A percentile compares a stretch with the other conserved stretches of the same genome.
These are phyloP conservation scores for Cyberlindnera amylophila DNA, from an alignment of 805 yeast species.

Conservation along the genomic window DNA sequence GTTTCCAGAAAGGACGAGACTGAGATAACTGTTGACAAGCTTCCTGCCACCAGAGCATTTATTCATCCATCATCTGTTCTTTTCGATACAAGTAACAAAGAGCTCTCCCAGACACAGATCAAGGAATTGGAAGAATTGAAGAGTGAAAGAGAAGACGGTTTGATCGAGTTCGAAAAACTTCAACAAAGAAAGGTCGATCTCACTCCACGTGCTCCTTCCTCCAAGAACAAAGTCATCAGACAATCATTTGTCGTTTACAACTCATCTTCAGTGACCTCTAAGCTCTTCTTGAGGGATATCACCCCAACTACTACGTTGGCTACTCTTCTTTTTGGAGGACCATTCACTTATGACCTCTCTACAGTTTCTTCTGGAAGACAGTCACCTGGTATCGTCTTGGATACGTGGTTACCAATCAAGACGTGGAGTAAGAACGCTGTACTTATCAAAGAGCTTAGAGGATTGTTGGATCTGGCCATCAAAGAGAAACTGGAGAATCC, in stretches of 20 bases:
- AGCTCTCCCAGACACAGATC: slow-evolving; percentile 25
- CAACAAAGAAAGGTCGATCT: slow-evolving; percentile 32
- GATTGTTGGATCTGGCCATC: slow-evolving; percentile 62
- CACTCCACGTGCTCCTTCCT: slow-evolving; percentile 32
- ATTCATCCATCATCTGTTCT: slow-evolving; percentile 83
- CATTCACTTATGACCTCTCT: slow-evolving; percentile 53
- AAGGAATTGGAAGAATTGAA: slow-evolving; percentile 24
- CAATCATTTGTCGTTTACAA: slow-evolving; percentile 62
- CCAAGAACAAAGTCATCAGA: slow-evolving; percentile 34
- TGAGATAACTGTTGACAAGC: slow-evolving; percentile 22
- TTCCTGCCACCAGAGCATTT: slow-evolving; percentile 70
- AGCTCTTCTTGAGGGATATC: slow-evolving; percentile 65
- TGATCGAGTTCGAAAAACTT: slow-evolving; percentile 32
- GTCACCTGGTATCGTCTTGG: slow-evolving; percentile 82
- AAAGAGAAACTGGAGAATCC: slow-evolving; percentile 57
- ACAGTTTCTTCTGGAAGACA: slow-evolving; percentile 39
- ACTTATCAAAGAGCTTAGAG: slow-evolving; percentile 64
- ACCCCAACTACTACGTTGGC: slow-evolving; percentile 79
- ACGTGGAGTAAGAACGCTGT: slow-evolving; percentile 97
- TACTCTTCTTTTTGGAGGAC: slow-evolving; percentile 78
- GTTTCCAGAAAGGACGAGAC: slow-evolving; percentile 11
- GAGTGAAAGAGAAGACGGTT: slow-evolving; percentile 38
- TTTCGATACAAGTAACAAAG: slow-evolving; percentile 44
- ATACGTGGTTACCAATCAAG: slow-evolving; percentile 83
- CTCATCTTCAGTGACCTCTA: slow-evolving; percentile 58